Evolutionary conservation across 2,329 filamentous ascomycete genomes (phyloP).

Genomic region (Xylariales sp.): DNA sequence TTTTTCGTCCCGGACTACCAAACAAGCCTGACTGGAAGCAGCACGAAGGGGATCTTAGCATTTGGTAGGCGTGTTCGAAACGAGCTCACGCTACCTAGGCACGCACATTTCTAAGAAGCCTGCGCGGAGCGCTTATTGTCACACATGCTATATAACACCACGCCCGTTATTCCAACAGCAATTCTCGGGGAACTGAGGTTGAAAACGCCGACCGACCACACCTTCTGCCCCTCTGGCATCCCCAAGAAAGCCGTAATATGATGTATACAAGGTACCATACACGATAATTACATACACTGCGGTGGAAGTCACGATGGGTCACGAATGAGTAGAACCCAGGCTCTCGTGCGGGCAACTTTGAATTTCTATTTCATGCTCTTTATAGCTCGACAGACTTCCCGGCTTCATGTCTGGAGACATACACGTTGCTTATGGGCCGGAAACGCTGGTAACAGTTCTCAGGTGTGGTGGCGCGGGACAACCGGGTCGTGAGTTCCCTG

Average conservation of each 20-base stretch:
- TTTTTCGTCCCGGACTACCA: constrained; percentile 66
- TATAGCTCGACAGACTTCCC: constrained; percentile 31
- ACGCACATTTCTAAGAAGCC: no score
- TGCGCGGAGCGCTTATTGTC: constrained; percentile 55
- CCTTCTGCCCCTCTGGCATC: constrained; percentile 57
- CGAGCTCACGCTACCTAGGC: constrained; percentile 14
- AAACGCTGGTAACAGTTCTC: constrained; percentile 46
- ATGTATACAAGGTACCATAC: constrained; percentile 38
- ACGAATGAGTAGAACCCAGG: constrained; percentile 64
- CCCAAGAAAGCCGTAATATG: constrained; percentile 60
- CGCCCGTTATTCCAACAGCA: constrained; percentile 59
- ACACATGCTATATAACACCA: constrained; percentile 49
- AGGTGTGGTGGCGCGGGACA: constrained; percentile 50
- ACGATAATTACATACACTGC: constrained; percentile 63
- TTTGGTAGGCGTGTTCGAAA: constrained; percentile 57
- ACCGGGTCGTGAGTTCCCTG: constrained; percentile 60
- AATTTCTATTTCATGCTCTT: constrained; percentile 45
- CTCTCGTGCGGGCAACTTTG: constrained; percentile 54
- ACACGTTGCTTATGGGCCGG: constrained; percentile 48
- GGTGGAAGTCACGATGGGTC: constrained; percentile 67
- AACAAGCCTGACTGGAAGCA: constrained; percentile 63
- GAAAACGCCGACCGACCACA: constrained; percentile 55
- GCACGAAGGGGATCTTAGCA: constrained; percentile 56
- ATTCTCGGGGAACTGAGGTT: constrained; percentile 66
- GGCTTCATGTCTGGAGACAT: constrained; percentile 48